Conservation (phyloP, 129 eudicot genomes). For the Artemisia argyi region DNA sequence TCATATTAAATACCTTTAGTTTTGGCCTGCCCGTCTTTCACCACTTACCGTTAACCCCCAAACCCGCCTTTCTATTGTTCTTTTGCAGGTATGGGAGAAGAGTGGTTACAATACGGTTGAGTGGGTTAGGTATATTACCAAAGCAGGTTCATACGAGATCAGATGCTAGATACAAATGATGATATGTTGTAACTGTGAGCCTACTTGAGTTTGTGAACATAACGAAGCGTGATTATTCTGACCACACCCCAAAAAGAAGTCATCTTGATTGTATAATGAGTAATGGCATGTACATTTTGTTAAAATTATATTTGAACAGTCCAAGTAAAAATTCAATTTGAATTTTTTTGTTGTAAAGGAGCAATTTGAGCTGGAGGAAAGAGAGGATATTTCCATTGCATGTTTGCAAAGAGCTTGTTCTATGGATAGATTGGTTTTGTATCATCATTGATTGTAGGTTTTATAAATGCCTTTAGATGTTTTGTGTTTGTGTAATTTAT, state of each 20-base stretch:
- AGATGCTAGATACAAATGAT: not conserved
- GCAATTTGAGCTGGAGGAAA: not conserved
- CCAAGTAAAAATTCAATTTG: not conserved
- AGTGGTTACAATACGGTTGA: constrained; percentile 97
- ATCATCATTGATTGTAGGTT: too few species aligned
- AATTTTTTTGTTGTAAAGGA: not conserved
- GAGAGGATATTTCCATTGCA: not conserved
- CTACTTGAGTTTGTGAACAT: not conserved
- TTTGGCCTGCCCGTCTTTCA: not conserved
- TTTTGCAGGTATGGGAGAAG: constrained; percentile 93
- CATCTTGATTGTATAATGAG: constrained; percentile 1
- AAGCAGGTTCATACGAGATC: constrained; percentile 72
- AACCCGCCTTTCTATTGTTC: not conserved
- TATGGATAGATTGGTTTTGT: not conserved
- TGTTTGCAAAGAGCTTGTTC: not conserved
- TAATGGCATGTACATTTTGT: not conserved
- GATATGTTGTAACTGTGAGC: not conserved
- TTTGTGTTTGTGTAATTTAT: too few species aligned
- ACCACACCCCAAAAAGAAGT: not conserved
- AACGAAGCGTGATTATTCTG: not conserved
- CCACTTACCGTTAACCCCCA: not conserved
- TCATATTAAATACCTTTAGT: too few species aligned
- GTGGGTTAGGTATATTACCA: constrained; percentile 97
- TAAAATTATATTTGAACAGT: not conserved
- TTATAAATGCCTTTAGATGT: too few species aligned